Evolutionary conservation across 768 basidiomycete genomes (phyloP).

Genomic region (Cystobasidium onofrii): DNA sequence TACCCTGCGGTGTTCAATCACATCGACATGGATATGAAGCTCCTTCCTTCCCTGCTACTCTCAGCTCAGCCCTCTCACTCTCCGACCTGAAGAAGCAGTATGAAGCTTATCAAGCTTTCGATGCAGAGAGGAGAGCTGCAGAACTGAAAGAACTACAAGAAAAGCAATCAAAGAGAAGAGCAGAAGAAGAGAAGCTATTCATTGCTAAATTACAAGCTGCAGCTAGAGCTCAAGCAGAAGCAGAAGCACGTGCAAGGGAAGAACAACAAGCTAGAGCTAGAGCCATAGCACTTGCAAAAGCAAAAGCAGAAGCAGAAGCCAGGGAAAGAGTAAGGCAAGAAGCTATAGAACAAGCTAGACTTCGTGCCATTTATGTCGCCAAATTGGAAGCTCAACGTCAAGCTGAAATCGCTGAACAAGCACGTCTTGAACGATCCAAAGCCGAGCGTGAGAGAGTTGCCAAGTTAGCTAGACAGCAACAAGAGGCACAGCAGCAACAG

Average conservation of each 20-base stretch:
- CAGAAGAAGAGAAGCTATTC: background rate
- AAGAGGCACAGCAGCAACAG: background rate
- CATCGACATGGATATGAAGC: background rate
- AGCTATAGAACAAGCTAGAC: background rate
- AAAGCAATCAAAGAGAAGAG: background rate
- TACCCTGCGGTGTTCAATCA: background rate
- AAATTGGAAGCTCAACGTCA: background rate
- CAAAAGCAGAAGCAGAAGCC: slow-evolving; percentile 11
- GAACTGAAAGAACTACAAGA: slow-evolving; percentile 1
- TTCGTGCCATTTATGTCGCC: background rate
- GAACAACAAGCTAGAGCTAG: background rate
- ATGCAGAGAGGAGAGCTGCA: background rate
- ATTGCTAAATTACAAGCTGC: background rate
- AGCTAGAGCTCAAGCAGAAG: background rate
- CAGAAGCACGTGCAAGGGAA: background rate
- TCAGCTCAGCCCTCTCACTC: background rate
- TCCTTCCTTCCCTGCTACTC: background rate
- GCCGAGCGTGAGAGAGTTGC: background rate
- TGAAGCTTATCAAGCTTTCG: background rate
- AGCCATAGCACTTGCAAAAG: background rate
- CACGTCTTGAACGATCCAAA: background rate
- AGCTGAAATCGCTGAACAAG: background rate
- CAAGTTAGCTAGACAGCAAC: background rate
- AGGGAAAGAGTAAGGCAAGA: background rate
- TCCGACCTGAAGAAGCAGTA: background rate